Percentiles rank a stretch among this genome's conserved stretches.
phyloP scores from a whole-genome alignment of 345 rosid genomes.

The Eucalyptus tenuipes region DNA sequence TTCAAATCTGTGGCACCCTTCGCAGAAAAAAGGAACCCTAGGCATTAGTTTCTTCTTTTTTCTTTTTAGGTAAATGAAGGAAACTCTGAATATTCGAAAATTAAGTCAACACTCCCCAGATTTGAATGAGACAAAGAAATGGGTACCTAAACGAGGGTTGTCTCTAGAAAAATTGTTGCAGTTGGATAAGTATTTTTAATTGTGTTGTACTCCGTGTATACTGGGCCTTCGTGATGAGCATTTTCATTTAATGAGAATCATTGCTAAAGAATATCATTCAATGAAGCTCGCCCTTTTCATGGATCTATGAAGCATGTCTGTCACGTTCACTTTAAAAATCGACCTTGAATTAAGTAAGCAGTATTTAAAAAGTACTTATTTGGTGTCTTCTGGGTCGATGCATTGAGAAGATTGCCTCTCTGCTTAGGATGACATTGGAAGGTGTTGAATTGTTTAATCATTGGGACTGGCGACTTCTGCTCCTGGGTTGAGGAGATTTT shows the following conservation, averaged over 20 bases:
- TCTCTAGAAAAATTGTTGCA: constrained; percentile 3
- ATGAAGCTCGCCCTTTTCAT: constrained; percentile 7
- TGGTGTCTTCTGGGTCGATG: neutral
- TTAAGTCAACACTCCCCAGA: neutral
- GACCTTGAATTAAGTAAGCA: neutral
- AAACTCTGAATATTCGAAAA: neutral
- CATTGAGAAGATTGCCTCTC: neutral
- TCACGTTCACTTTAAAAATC: constrained; percentile 20
- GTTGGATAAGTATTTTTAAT: constrained; percentile 3
- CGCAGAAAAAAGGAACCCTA: neutral
- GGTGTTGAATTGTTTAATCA: neutral
- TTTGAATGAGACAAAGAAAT: neutral
- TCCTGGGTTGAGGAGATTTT: neutral
- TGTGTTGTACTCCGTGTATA: constrained; percentile 4
- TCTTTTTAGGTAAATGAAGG: neutral
- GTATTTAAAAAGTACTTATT: neutral
- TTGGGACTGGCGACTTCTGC: neutral
- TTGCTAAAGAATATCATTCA: constrained; percentile 20
- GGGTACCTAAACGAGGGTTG: constrained; percentile 7
- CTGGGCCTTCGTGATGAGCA: neutral
- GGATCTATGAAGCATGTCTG: constrained; percentile 48
- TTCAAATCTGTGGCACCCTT: neutral
- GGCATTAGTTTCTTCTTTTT: neutral
- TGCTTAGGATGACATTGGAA: neutral
- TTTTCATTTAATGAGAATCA: constrained; percentile 11